Evolutionary conservation across 768 basidiomycete genomes (phyloP).

Genomic region (Suillus plorans): DNA sequence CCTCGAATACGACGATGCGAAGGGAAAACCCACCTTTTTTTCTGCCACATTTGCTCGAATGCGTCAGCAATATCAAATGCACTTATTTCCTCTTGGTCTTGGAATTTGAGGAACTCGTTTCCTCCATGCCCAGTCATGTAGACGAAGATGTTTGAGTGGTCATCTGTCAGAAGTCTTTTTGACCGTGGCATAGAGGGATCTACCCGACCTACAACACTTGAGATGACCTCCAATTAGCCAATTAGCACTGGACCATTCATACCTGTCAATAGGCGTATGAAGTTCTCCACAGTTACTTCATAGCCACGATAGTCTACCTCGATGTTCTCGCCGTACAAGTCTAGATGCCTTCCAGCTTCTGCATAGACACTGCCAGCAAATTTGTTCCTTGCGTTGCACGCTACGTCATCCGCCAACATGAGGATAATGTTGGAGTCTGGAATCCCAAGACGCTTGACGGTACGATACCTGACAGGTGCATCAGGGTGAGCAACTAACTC

Average conservation of each 20-base stretch:
- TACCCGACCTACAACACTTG: conserved; percentile 64
- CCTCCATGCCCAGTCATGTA: conserved; percentile 99
- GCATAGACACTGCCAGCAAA: conserved; percentile 93
- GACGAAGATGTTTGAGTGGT: conserved; percentile 89
- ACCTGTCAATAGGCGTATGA: conserved; percentile 92
- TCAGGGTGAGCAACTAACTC: conserved; percentile 5
- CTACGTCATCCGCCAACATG: conserved; percentile 96
- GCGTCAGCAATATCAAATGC: conserved; percentile 98
- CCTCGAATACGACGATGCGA: neutral
- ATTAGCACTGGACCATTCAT: conserved; percentile 18
- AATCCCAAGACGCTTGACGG: conserved; percentile 95
- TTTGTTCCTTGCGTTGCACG: conserved; percentile 90
- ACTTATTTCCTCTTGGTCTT: conserved; percentile 97
- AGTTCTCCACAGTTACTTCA: conserved; percentile 97
- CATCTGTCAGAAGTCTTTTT: conserved; percentile 89
- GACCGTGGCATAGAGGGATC: conserved; percentile 84
- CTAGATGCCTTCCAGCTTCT: conserved; percentile 76
- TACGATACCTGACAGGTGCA: conserved; percentile 74
- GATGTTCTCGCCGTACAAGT: conserved; percentile 94
- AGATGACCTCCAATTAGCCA: neutral
- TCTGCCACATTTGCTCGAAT: conserved; percentile 98
- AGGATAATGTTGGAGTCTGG: conserved; percentile 99
- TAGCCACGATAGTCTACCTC: conserved; percentile 99
- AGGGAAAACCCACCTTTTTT: conserved; percentile 64
- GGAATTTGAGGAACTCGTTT: conserved; percentile 98